Evolutionary conservation across 202 grass and related monocot genomes (phyloP).

Genomic region (Cymbopogon flexuosus): DNA sequence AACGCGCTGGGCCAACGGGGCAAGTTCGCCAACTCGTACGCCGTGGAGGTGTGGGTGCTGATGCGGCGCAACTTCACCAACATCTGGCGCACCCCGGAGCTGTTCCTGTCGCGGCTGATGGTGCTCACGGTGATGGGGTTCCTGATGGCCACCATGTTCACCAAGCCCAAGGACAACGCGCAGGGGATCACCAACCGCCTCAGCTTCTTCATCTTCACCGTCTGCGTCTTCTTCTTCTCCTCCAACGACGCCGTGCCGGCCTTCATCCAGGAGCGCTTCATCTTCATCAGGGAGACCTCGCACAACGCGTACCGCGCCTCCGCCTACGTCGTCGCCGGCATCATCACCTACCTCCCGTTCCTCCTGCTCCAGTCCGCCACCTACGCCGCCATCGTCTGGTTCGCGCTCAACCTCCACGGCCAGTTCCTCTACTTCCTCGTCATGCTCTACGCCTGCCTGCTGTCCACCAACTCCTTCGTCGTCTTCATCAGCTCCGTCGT

Average conservation of each 20-base stretch:
- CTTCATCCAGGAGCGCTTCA: constrained; percentile 68
- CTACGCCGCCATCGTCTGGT: constrained; percentile 56
- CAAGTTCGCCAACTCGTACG: constrained; percentile 58
- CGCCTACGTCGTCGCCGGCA: constrained; percentile 39
- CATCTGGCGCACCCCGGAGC: constrained; percentile 67
- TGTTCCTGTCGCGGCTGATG: constrained; percentile 64
- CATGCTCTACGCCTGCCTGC: constrained; percentile 57
- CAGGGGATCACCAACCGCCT: constrained; percentile 55
- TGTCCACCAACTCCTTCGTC: constrained; percentile 67
- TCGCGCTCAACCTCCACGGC: constrained; percentile 41
- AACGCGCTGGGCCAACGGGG: constrained; percentile 42
- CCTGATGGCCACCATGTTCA: constrained; percentile 68
- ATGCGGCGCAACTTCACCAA: constrained; percentile 72
- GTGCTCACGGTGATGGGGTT: constrained; percentile 48
- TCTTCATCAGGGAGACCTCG: constrained; percentile 66
- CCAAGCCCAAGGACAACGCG: constrained; percentile 44
- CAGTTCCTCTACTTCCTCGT: constrained; percentile 58
- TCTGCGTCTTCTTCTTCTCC: constrained; percentile 73
- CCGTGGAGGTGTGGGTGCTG: constrained; percentile 52
- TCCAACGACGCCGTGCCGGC: constrained; percentile 64
- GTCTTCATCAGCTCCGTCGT: constrained; percentile 68
- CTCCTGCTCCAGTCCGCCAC: constrained; percentile 49
- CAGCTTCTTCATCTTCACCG: constrained; percentile 70
- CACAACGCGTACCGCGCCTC: constrained; percentile 57
- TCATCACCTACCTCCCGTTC: constrained; percentile 57